Conservation (phyloP, 257 asterid genomes). For the Knoxia roxburghii region DNA sequence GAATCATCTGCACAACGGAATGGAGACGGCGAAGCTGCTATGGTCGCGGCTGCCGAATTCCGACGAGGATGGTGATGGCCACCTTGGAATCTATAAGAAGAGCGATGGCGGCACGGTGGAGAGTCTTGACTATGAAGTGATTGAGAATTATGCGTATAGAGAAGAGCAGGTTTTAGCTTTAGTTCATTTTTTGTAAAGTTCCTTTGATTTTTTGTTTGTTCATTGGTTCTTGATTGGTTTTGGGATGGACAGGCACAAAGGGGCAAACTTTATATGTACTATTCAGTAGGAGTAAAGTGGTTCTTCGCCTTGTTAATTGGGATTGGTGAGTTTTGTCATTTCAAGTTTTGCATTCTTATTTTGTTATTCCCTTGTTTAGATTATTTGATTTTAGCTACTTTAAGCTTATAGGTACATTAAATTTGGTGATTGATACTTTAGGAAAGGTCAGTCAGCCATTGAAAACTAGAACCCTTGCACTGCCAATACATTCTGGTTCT, state of each 20-base stretch:
- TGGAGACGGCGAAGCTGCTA: slow-evolving; percentile 76
- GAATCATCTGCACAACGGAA: slow-evolving; percentile 78
- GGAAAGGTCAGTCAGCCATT: background rate
- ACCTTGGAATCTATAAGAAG: slow-evolving; percentile 30
- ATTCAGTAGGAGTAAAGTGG: slow-evolving; percentile 82
- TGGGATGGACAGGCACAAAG: slow-evolving; percentile 60
- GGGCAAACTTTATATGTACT: slow-evolving; percentile 79
- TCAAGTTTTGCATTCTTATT: slow-evolving; percentile 4
- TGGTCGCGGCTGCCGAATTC: slow-evolving; percentile 88
- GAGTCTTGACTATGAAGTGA: slow-evolving; percentile 96
- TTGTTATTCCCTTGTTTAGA: background rate
- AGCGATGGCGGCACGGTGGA: slow-evolving; percentile 49
- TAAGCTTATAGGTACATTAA: background rate
- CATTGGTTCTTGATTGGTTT: slow-evolving; percentile 17
- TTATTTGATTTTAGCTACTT: background rate
- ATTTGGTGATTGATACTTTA: background rate
- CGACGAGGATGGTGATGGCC: slow-evolving; percentile 48
- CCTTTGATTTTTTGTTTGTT: background rate
- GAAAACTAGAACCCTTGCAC: background rate
- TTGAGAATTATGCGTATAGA: slow-evolving; percentile 79
- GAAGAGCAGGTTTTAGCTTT: slow-evolving; percentile 67
- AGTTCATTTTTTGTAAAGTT: background rate
- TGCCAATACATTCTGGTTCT: no score
- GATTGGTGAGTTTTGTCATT: slow-evolving; percentile 59
- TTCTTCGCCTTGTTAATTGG: slow-evolving; percentile 81